Evolutionary conservation across 2,329 filamentous ascomycete species (phyloP), one percentile per base, ranked within the genome.

Genomic region (Sporothrix luriei): DNA sequence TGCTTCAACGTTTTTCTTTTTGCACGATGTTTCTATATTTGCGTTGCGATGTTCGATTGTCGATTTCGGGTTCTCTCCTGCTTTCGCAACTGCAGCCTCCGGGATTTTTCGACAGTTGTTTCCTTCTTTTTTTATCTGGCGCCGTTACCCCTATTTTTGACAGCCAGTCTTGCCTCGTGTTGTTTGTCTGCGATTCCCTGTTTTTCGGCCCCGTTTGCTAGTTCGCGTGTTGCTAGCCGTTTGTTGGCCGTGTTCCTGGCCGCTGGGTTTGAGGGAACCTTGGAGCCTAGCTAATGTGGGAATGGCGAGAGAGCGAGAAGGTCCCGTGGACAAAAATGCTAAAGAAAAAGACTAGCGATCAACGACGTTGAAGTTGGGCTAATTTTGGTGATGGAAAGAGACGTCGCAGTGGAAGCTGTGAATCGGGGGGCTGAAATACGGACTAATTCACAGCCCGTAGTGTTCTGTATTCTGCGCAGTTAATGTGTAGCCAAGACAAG

Each of bases 401-500:
- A 43, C 38, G 38, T 43, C 33, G 55, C 11, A 21, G 10, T 29
- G n/a, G n/a, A n/a, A n/a, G n/a, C n/a, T n/a, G 48, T 51, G 46
- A 52, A 66, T 43, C 43, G 46, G 46, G 62, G 62, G 40, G 19
- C 24, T 26, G 11, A 21, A 10, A 21, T 38, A 10, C 7, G 29
- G 21, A 13, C 11, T 16, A 43, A 10, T 43, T 43, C 40, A n/a
- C n/a, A n/a, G n/a, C n/a, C n/a, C n/a, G 40, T 43, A 62, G 57
- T 66, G 64, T 66, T 24, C 64, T 66, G 49, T 55, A 43, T 54
- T 66, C 64, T 55, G 64, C 49, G 64, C 33, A 43, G 64, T 38
- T 55, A 9, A 48, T 51, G 62, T 48, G 62, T 51, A 66, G 62
- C 62, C 51, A 67, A 67, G 65, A 14, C 49, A 57, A 55, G 33